Conservation (phyloP, 2,329 filamentous ascomycete genomes). For the Cladosporium oxysporum region DNA sequence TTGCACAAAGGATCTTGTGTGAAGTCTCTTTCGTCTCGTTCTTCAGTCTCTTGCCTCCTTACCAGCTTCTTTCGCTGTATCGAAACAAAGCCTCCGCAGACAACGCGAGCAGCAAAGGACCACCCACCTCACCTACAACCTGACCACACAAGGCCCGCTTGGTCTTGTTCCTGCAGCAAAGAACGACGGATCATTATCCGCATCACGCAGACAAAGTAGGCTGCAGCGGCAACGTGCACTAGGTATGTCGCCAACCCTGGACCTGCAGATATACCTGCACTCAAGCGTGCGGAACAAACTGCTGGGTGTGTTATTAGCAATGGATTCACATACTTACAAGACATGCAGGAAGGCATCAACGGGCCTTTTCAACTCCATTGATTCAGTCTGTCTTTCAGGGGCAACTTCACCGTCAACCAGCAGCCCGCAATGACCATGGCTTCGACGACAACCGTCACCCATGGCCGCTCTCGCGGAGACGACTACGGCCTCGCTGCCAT, state of each 20-base stretch:
- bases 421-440: constrained; percentile 11
- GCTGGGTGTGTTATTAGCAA: constrained; percentile 29
- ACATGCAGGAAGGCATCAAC: constrained; percentile 33
- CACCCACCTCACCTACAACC: constrained; percentile 23
- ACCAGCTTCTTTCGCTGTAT: constrained; percentile 28
- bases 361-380: constrained; percentile 21
- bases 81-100: constrained; percentile 36
- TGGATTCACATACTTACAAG: constrained; percentile 36
- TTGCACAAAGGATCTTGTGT: constrained; percentile 39
- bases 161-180: constrained; percentile 30
- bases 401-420: background rate
- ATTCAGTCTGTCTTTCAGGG: background rate
- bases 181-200: constrained; percentile 26
- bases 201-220: constrained; percentile 32
- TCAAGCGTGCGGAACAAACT: constrained; percentile 35
- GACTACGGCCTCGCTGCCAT: constrained; percentile 44
- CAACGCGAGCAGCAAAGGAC: constrained; percentile 30
- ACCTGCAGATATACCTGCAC: constrained; percentile 29
- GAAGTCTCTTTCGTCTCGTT: constrained; percentile 32
- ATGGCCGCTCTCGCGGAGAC: constrained; percentile 23
- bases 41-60: constrained; percentile 33
- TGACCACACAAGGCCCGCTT: constrained; percentile 27
- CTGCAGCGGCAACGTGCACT: constrained; percentile 34
- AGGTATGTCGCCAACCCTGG: constrained; percentile 30
- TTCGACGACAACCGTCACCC: constrained; percentile 26